These are phyloP conservation scores for Collybia sordida DNA, from an alignment of 768 basidiomycete genomes.

Conservation along the genomic window DNA sequence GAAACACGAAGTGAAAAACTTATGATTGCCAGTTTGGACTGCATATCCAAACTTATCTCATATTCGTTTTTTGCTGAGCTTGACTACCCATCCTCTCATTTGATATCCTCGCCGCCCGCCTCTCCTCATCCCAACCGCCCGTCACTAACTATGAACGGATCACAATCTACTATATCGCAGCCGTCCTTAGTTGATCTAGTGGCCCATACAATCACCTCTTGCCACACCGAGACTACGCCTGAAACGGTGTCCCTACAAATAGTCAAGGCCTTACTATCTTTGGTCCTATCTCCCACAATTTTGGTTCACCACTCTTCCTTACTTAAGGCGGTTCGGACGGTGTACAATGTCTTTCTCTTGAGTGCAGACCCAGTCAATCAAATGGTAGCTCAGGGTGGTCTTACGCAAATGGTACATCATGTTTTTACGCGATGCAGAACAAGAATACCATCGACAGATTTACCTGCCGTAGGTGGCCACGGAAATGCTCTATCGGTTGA, in stretches of 20 bases:
- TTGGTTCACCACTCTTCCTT: slow-evolving; percentile 95
- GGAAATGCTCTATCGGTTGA: slow-evolving; percentile 16
- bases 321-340: slow-evolving; percentile 94
- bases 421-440: slow-evolving; percentile 82
- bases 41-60: slow-evolving; percentile 95
- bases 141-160: slow-evolving; percentile 38
- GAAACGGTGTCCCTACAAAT: slow-evolving; percentile 94
- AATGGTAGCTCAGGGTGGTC: slow-evolving; percentile 96
- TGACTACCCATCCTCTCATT: slow-evolving; percentile 32
- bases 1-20: slow-evolving; percentile 93
- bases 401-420: slow-evolving; percentile 98
- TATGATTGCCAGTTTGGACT: slow-evolving; percentile 95
- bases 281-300: slow-evolving; percentile 84
- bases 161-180: slow-evolving; percentile 51
- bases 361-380: slow-evolving; percentile 91
- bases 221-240: slow-evolving; percentile 84
- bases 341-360: slow-evolving; percentile 96
- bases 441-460: slow-evolving; percentile 21
- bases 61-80: slow-evolving; percentile 94
- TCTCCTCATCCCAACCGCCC: slow-evolving; percentile 57
- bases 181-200: slow-evolving; percentile 90
- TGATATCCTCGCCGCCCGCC: slow-evolving; percentile 72
- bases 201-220: slow-evolving; percentile 90
- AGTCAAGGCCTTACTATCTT: slow-evolving; percentile 88
- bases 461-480: slow-evolving; percentile 14